Evolutionary conservation across 2,329 filamentous ascomycete genomes (phyloP), one percentile per base, ranked within the genome.

Genomic region (Chaetomium sp.): DNA sequence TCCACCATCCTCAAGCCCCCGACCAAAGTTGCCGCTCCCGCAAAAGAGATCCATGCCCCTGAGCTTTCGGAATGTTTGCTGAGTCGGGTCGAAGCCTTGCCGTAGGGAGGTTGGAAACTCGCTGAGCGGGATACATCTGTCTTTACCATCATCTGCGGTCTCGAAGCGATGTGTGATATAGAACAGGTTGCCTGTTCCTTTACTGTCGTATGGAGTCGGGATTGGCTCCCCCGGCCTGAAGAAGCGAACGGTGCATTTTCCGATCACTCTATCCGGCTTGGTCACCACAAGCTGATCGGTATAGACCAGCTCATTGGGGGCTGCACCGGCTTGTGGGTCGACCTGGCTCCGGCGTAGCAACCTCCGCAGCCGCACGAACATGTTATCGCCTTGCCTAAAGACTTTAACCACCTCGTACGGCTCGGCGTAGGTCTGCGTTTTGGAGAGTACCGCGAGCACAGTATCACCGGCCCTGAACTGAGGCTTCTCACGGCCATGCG

Each of bases 11-110:
- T 93, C 90, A 0, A 96, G 78, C 0, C 91, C 91, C 33, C 90
- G 82, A 5, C 91, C 91, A 59, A 95, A 87, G 60, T 89, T 92
- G 0, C 92, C 91, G 21, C 89, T 88, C 0, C 92, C 92, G 69
- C 89, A 92, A 71, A 92, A 96, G 0, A 95, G 78, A 67, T 92
- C 90, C 3, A 94, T 76, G 0, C 88, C 89, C 5, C 78, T 79
- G 9, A 91, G 78, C 64, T 80, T 80, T 21, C 72, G 66, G 65
- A 63, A 73, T 49, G 69, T 63, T 5, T 65, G 35, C 1, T 66
- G 68, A 0, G 62, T 57, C 0, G 85, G 83, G 67, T 88, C 77
- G 50, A 85, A 85, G 0, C 87, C 87, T 74, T 90, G 83, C 0
- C 77, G 79, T 2, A 89, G 68, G 4, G 70, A 72, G 5, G 61